Conservation (phyloP, 768 basidiomycete genomes). For the Rhizopogon vinicolor region DNA sequence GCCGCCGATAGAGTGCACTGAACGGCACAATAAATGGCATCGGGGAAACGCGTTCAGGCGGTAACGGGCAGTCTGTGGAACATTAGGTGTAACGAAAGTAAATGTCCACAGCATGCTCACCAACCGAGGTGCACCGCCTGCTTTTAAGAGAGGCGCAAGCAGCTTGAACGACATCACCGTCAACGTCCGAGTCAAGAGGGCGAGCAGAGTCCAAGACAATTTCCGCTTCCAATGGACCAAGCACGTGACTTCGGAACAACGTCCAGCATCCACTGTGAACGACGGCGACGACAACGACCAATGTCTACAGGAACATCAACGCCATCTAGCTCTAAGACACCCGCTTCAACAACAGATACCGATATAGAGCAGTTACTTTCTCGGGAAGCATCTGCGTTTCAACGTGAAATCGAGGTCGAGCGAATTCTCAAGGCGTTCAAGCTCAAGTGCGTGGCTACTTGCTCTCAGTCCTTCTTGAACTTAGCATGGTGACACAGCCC, state of each 20-base stretch:
- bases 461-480: background rate
- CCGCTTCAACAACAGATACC: conserved; percentile 29
- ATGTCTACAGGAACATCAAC: conserved; percentile 18
- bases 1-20: background rate
- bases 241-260: conserved; percentile 14
- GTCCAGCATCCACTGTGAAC: background rate
- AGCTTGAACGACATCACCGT: conserved; percentile 6
- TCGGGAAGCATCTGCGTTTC: conserved; percentile 79
- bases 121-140: background rate
- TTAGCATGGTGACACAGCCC: conserved; percentile 48
- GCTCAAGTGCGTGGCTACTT: conserved; percentile 65
- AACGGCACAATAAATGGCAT: background rate
- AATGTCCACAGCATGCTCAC: background rate
- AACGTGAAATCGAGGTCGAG: conserved; percentile 85
- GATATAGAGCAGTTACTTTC: conserved; percentile 81
- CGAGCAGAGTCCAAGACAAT: background rate
- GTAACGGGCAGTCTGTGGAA: background rate
- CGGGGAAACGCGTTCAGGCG: background rate
- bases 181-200: background rate
- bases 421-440: conserved; percentile 94
- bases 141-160: background rate
- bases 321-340: conserved; percentile 13
- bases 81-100: background rate
- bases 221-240: background rate
- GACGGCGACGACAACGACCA: background rate